Evolutionary conservation across 2,329 filamentous ascomycete genomes (phyloP).

Genomic region (Penicillium oxalicum): DNA sequence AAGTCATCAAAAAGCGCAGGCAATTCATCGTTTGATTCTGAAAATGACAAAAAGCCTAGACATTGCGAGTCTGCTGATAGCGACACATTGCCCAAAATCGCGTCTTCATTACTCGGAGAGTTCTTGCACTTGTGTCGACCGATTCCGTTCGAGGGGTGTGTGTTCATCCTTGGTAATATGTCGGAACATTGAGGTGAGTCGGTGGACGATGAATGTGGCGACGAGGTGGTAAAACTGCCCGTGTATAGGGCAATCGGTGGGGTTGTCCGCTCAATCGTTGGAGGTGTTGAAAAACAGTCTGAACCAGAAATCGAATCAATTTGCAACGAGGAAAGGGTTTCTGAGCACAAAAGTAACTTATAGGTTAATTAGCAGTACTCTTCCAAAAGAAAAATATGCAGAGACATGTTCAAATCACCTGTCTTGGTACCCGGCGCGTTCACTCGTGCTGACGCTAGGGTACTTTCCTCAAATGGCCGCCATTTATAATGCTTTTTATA

Average conservation of each 20-base stretch:
- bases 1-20: constrained; percentile 11
- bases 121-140: neutral
- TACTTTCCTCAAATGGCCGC: constrained; percentile 62
- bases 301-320: neutral
- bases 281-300: constrained; percentile 12
- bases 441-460: constrained; percentile 37
- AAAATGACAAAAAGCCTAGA: constrained; percentile 16
- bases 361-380: neutral
- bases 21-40: constrained; percentile 13
- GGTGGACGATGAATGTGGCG: constrained; percentile 10
- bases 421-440: constrained; percentile 41
- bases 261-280: constrained; percentile 12
- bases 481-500: constrained; percentile 74
- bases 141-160: constrained; percentile 12
- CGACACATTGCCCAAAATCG: constrained; percentile 11
- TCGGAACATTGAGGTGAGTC: constrained; percentile 15
- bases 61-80: constrained; percentile 12
- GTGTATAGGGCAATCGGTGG: constrained; percentile 9
- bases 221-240: constrained; percentile 4
- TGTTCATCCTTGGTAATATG: constrained; percentile 14
- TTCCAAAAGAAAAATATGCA: no score
- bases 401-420: constrained; percentile 22
- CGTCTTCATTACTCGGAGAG: constrained; percentile 3
- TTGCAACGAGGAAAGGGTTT: constrained; percentile 2
- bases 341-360: neutral